These are phyloP conservation scores for Pedinophyceae sp. DNA, from an alignment of 139 green algal genomes.

Conservation along the genomic window DNA sequence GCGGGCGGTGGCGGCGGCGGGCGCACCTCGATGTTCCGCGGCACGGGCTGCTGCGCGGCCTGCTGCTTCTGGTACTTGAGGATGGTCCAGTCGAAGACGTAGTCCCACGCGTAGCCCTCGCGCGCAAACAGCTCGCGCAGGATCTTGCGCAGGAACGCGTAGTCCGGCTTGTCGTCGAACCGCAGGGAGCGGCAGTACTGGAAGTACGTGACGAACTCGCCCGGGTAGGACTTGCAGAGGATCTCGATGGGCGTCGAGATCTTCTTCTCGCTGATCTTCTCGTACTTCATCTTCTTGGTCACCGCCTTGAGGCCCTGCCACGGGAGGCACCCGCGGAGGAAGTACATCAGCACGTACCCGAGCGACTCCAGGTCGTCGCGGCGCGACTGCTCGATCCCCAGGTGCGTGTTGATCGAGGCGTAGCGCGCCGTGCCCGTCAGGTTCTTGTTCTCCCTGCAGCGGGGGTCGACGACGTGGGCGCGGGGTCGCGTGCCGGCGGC, in stretches of 20 bases:
- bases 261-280: constrained; percentile 99
- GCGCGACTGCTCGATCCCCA: constrained; percentile 96
- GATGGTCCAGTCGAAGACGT: constrained; percentile 99
- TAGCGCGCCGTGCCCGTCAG: constrained; percentile 98
- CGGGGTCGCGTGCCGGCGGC: too few species aligned
- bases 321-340: constrained; percentile 84
- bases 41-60: neutral
- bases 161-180: constrained; percentile 99
- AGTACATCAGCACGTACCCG: constrained; percentile 98
- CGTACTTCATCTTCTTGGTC: constrained; percentile 99
- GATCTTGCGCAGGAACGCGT: constrained; percentile 94
- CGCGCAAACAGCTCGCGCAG: constrained; percentile 97
- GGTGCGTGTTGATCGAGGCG: constrained; percentile 96
- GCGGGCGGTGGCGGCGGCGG: too few species aligned
- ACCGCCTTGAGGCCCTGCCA: constrained; percentile 96
- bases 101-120: constrained; percentile 97
- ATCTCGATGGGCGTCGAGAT: constrained; percentile 95
- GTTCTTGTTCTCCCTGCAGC: constrained; percentile 97
- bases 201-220: constrained; percentile 96
- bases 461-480: too few species aligned
- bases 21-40: too few species aligned
- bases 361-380: constrained; percentile 91
- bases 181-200: constrained; percentile 88
- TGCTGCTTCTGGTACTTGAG: constrained; percentile 41
- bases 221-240: constrained; percentile 91